phyloP scores from a whole-genome alignment of 2,329 filamentous ascomycete species.

The Chaetomium globosum region DNA sequence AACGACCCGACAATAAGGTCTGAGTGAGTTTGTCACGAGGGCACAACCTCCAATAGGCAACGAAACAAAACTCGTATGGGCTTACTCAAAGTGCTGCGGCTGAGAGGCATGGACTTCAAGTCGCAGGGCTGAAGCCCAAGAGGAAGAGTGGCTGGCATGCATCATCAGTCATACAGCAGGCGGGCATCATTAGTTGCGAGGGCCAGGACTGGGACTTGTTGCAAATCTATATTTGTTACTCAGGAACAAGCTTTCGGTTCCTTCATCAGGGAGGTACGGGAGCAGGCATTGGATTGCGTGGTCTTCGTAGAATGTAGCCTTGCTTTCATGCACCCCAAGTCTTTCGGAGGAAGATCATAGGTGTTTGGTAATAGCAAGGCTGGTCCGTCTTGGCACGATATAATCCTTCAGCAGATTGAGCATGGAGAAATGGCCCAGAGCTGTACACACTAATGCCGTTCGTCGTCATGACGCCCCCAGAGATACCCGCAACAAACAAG shows the following conservation, averaged over 20 bases:
- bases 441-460: constrained; percentile 64
- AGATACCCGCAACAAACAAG: constrained; percentile 8
- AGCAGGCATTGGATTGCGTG: constrained; percentile 2
- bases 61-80: background rate
- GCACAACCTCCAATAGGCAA: background rate
- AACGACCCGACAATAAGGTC: constrained; percentile 8
- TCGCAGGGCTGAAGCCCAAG: background rate
- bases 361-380: constrained; percentile 63
- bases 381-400: constrained; percentile 58
- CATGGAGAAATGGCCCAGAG: constrained; percentile 53
- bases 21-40: background rate
- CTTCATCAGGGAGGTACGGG: background rate
- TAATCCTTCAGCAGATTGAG: constrained; percentile 60
- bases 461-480: constrained; percentile 15
- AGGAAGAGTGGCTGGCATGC: constrained; percentile 2
- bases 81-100: background rate
- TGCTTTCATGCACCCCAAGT: constrained; percentile 59
- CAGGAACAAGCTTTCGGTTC: background rate
- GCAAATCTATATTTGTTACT: background rate
- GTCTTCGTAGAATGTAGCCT: constrained; percentile 46
- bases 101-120: background rate
- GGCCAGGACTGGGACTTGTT: background rate
- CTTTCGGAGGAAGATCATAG: constrained; percentile 46
- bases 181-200: background rate
- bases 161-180: background rate